Evolutionary conservation across 176 grass and related monocot genomes (phyloP).

Genomic region (Oropetium thomaeum): DNA sequence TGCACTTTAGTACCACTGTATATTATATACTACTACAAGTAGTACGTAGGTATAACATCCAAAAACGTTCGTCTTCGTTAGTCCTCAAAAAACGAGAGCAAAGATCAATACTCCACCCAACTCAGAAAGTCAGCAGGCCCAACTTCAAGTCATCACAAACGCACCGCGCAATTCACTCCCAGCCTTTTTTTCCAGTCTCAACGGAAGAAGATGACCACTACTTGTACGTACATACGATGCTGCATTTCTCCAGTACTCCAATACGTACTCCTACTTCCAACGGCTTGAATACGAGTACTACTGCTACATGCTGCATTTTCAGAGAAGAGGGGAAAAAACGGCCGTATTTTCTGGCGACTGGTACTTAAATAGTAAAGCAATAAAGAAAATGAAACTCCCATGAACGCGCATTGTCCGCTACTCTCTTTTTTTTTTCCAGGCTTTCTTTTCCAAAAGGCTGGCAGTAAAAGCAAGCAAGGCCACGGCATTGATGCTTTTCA

Average conservation of each 20-base stretch:
- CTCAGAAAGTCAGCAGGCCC: neutral
- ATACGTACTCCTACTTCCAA: too few relatives aligned
- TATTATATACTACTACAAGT: too few relatives aligned
- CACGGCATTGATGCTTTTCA: constrained; percentile 5
- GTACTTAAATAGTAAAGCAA: too few relatives aligned
- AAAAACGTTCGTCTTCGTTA: neutral
- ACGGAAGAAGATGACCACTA: neutral
- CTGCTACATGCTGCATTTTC: too few relatives aligned
- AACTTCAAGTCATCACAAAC: neutral
- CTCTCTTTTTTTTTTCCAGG: neutral
- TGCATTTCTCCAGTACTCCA: too few relatives aligned
- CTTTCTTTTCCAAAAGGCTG: constrained; percentile 10
- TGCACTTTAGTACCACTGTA: too few relatives aligned
- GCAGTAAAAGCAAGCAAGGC: constrained; percentile 5
- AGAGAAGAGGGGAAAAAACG: neutral
- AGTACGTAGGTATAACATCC: too few relatives aligned
- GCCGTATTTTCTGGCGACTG: neutral
- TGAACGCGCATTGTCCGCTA: neutral
- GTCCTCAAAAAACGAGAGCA: too few relatives aligned
- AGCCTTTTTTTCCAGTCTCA: neutral
- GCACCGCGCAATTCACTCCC: neutral
- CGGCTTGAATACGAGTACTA: neutral
- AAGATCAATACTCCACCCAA: neutral
- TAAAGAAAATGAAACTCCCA: constrained; percentile 18
- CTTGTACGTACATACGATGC: neutral